Evolutionary conservation across 2,329 filamentous ascomycete genomes (phyloP).

Genomic region (Beauveria varroae): DNA sequence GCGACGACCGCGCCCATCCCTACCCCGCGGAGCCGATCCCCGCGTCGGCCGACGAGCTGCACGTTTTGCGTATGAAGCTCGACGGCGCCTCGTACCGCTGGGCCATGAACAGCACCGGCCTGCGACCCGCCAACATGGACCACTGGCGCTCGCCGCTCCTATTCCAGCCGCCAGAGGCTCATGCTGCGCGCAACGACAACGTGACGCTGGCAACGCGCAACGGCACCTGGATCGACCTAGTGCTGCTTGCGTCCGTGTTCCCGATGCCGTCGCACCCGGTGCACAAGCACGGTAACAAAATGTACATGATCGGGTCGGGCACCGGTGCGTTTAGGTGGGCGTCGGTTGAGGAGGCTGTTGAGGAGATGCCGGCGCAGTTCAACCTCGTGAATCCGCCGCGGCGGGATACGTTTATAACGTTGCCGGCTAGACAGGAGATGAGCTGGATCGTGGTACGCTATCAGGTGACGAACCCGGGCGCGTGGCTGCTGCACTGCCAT

Average conservation of each 20-base stretch:
- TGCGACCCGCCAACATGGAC: conserved; percentile 31
- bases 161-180: conserved; percentile 28
- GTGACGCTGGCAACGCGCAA: conserved; percentile 40
- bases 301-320: conserved; percentile 48
- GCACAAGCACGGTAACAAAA: conserved; percentile 58
- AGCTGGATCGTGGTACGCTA: conserved; percentile 45
- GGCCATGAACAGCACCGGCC: conserved; percentile 41
- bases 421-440: conserved; percentile 15
- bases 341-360: conserved; percentile 44
- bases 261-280: conserved; percentile 49
- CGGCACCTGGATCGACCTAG: conserved; percentile 48
- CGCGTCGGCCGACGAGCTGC: conserved; percentile 36
- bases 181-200: conserved; percentile 26
- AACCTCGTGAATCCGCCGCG: conserved; percentile 49
- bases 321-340: conserved; percentile 42
- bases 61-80: conserved; percentile 32
- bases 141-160: conserved; percentile 32
- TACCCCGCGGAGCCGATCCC: conserved; percentile 40
- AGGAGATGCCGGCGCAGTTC: conserved; percentile 40
- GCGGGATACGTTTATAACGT: conserved; percentile 34
- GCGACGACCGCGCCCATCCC: conserved; percentile 34
- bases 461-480: conserved; percentile 42
- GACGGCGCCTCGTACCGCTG: conserved; percentile 42
- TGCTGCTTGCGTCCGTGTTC: conserved; percentile 36
- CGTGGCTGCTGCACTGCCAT: conserved; percentile 44